Evolutionary conservation across 208 protist genomes (phyloP).

Genomic region (Wallacemonas sp.): DNA sequence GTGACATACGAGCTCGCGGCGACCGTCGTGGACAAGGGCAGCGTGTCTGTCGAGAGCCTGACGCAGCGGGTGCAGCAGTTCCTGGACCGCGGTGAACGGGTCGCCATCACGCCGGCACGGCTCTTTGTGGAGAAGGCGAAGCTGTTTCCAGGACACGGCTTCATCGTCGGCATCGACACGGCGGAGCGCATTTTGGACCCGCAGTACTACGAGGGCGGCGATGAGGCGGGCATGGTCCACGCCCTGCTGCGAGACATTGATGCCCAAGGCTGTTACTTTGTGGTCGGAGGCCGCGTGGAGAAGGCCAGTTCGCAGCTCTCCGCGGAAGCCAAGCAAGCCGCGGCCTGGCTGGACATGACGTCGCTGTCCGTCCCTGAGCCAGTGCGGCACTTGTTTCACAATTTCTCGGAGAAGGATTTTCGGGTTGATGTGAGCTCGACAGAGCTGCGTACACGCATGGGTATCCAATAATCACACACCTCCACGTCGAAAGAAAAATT

Average conservation of each 20-base stretch:
- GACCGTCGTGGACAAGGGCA: conserved; percentile 63
- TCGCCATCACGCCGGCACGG: conserved; percentile 56
- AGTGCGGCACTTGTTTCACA: conserved; percentile 52
- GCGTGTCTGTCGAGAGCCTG: conserved; percentile 35
- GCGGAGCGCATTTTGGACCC: conserved; percentile 63
- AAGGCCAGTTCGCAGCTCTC: conserved; percentile 16
- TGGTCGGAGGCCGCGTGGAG: conserved; percentile 34
- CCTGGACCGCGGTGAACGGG: conserved; percentile 39
- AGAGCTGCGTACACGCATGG: conserved; percentile 40
- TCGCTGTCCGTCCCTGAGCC: conserved; percentile 36
- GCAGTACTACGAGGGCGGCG: conserved; percentile 55
- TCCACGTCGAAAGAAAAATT: not conserved
- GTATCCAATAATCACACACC: not conserved
- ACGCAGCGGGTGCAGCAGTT: conserved; percentile 54
- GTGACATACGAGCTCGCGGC: conserved; percentile 75
- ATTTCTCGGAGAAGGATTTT: conserved; percentile 46
- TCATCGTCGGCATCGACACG: conserved; percentile 80
- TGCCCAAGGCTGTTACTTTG: conserved; percentile 27
- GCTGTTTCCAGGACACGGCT: conserved; percentile 65
- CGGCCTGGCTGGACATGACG: conserved; percentile 46
- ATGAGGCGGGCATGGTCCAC: conserved; percentile 22
- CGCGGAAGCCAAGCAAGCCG: not conserved
- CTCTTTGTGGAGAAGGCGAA: conserved; percentile 71
- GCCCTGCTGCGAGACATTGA: conserved; percentile 24
- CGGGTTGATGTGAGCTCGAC: conserved; percentile 82